Conservation (phyloP, 2,329 filamentous ascomycete genomes). For the Ceratocystis huliohia region DNA sequence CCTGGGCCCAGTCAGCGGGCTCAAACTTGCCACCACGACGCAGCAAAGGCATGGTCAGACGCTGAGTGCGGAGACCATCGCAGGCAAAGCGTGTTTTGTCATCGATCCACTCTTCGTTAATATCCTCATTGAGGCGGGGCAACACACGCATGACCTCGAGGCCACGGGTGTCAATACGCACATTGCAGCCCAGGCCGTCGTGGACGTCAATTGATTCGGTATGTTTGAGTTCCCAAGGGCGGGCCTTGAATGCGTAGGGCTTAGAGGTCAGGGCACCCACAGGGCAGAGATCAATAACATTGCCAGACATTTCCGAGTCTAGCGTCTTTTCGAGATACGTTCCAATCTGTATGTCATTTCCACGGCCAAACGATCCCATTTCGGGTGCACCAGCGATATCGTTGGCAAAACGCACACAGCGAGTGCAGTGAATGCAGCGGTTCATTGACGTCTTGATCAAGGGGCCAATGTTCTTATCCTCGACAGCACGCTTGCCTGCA, state of each 20-base stretch:
- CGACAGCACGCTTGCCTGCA: constrained; percentile 88
- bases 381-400: constrained; percentile 93
- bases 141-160: constrained; percentile 92
- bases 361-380: constrained; percentile 84
- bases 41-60: constrained; percentile 82
- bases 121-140: constrained; percentile 87
- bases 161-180: constrained; percentile 83
- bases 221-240: constrained; percentile 95
- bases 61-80: constrained; percentile 91
- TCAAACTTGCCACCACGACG: constrained; percentile 82
- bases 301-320: constrained; percentile 88
- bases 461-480: constrained; percentile 98
- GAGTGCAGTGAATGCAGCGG: constrained; percentile 96
- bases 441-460: constrained; percentile 99
- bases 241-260: constrained; percentile 91
- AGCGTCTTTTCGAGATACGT: constrained; percentile 93
- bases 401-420: constrained; percentile 95
- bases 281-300: constrained; percentile 95
- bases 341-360: constrained; percentile 94
- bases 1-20: constrained; percentile 91
- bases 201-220: constrained; percentile 92
- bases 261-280: constrained; percentile 94
- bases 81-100: constrained; percentile 96
- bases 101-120: constrained; percentile 99
- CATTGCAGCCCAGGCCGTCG: constrained; percentile 85